Evolutionary conservation across 2,329 filamentous ascomycete species (phyloP).

Genomic region (Fusarium solani-melongenae): DNA sequence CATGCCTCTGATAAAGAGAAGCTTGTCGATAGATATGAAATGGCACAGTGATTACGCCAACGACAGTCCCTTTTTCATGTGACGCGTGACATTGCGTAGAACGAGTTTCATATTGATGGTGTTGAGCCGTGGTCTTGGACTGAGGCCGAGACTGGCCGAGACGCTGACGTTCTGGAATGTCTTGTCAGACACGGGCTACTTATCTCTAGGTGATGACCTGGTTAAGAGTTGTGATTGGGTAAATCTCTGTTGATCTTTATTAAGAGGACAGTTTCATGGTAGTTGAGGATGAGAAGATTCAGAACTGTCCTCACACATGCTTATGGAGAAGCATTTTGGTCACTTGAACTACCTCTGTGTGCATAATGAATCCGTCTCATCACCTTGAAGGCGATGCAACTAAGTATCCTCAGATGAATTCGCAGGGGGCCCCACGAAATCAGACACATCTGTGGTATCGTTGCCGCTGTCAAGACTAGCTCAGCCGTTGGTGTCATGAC

Average conservation of each 20-base stretch:
- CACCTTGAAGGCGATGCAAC: not conserved
- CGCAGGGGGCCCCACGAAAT: not conserved
- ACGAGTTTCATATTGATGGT: not conserved
- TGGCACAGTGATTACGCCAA: slow-evolving; percentile 25
- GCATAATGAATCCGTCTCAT: not conserved
- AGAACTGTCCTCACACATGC: not conserved
- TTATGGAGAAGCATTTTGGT: not conserved
- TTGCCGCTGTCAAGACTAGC: not conserved
- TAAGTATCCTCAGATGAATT: not conserved
- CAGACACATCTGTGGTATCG: not conserved
- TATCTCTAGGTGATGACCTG: not conserved
- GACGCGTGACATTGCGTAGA: not conserved
- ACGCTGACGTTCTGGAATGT: not conserved
- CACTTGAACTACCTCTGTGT: not conserved
- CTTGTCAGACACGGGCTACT: not conserved
- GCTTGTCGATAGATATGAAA: slow-evolving; percentile 37
- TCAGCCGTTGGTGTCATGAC: not conserved
- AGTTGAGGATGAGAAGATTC: not conserved
- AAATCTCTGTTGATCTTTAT: not conserved
- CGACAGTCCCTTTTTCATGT: not conserved
- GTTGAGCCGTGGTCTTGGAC: not conserved
- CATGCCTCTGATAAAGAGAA: slow-evolving; percentile 24
- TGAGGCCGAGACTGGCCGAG: not conserved
- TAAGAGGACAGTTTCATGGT: not conserved
- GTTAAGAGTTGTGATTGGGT: not conserved